phyloP scores from a whole-genome alignment of 2,329 filamentous ascomycete genomes.

The Myriangium duriaei region DNA sequence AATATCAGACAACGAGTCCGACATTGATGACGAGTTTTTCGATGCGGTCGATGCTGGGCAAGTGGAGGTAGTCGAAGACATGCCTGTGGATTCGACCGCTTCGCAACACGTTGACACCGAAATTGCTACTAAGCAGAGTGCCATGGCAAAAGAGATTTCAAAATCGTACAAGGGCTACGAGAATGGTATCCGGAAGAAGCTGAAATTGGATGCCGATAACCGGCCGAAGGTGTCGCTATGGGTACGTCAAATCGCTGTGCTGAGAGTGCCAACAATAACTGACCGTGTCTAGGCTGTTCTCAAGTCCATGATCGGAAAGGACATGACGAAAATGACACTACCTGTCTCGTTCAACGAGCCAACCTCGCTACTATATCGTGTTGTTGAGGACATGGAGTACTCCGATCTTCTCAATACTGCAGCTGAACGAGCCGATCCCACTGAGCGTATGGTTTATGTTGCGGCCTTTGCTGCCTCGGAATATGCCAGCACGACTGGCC shows the following conservation, averaged over 20 bases:
- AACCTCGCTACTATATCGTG: slow-evolving; percentile 85
- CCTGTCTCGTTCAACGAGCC: slow-evolving; percentile 98
- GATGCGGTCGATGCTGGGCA: slow-evolving; percentile 91
- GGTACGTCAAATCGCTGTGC: slow-evolving; percentile 45
- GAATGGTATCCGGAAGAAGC: slow-evolving; percentile 62
- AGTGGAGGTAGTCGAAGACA: slow-evolving; percentile 61
- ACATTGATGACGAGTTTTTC: slow-evolving; percentile 89
- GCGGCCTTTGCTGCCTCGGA: slow-evolving; percentile 92
- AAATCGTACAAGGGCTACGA: slow-evolving; percentile 83
- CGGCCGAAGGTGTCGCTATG: slow-evolving; percentile 89
- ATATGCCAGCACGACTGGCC: slow-evolving; percentile 91
- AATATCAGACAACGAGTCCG: slow-evolving; percentile 64
- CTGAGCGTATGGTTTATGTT: slow-evolving; percentile 87
- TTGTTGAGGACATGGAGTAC: slow-evolving; percentile 97
- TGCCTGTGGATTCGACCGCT: slow-evolving; percentile 39
- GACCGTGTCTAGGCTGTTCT: slow-evolving; percentile 59
- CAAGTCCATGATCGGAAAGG: slow-evolving; percentile 99
- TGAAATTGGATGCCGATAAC: slow-evolving; percentile 86
- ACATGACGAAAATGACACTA: slow-evolving; percentile 99
- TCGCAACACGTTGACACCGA: slow-evolving; percentile 14
- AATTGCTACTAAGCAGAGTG: slow-evolving; percentile 13
- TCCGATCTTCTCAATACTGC: slow-evolving; percentile 82
- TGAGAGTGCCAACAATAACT: slow-evolving; percentile 12
- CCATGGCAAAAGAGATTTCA: slow-evolving; percentile 51
- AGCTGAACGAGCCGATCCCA: slow-evolving; percentile 71